phyloP scores from a whole-genome alignment of 1,139 yeast genomes.

The Suhomyces kunorum region DNA sequence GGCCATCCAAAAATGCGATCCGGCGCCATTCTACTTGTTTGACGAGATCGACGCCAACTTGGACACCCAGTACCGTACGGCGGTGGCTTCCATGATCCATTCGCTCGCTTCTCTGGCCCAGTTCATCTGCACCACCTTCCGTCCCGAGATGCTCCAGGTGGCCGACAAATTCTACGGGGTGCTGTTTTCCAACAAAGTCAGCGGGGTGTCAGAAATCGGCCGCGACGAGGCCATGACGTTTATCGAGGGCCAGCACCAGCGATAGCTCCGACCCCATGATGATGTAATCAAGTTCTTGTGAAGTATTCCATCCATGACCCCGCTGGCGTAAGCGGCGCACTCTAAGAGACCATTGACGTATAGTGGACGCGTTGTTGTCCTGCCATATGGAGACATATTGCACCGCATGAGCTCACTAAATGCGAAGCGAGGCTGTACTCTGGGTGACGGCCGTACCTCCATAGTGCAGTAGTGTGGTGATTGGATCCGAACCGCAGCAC shows the following conservation, averaged over 20 bases:
- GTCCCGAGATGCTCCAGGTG: slow-evolving; percentile 87
- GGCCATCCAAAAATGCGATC: slow-evolving; percentile 93
- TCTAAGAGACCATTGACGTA: too few relatives aligned
- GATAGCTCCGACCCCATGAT: slow-evolving; percentile 3
- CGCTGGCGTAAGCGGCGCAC: too few relatives aligned
- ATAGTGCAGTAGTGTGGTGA: too few relatives aligned
- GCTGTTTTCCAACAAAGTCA: slow-evolving; percentile 77
- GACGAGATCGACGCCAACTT: slow-evolving; percentile 96
- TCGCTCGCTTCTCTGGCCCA: slow-evolving; percentile 71
- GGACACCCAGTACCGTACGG: slow-evolving; percentile 87
- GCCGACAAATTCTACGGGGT: slow-evolving; percentile 91
- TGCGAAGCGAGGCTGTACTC: too few relatives aligned
- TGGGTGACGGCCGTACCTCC: too few relatives aligned
- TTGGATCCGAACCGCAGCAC: too few relatives aligned
- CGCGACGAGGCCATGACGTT: slow-evolving; percentile 76
- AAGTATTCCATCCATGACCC: too few relatives aligned
- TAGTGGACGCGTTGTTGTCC: too few relatives aligned
- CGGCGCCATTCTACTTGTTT: slow-evolving; percentile 93
- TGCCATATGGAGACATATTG: too few relatives aligned
- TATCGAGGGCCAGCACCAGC: slow-evolving; percentile 61
- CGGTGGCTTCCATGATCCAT: slow-evolving; percentile 79
- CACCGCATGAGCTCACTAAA: too few relatives aligned
- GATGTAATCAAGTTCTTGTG: background rate
- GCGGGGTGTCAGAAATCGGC: slow-evolving; percentile 71
- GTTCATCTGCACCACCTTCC: slow-evolving; percentile 92